phyloP scores from a whole-genome alignment of 2,329 filamentous ascomycete species.

The Diatrype stigma region DNA sequence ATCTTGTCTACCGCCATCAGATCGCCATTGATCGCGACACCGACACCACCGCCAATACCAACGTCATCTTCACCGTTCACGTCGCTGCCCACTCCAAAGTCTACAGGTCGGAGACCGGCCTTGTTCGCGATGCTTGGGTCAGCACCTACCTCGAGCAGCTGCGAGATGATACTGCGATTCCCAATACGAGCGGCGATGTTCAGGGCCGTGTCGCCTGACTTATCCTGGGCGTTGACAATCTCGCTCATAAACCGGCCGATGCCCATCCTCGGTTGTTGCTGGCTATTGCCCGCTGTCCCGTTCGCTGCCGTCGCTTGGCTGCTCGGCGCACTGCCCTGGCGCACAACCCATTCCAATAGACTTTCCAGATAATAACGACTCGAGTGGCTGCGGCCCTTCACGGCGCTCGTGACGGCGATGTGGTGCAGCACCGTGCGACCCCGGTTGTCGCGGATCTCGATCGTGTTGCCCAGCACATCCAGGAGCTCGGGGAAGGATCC shows the following conservation, averaged over 20 bases:
- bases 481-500: conserved; percentile 86
- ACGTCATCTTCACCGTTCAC: conserved; percentile 33
- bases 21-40: conserved; percentile 3
- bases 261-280: conserved; percentile 61
- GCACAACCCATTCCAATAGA: conserved; percentile 87
- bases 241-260: conserved; percentile 93
- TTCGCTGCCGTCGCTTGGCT: conserved; percentile 38
- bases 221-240: conserved; percentile 93
- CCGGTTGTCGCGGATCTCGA: conserved; percentile 84
- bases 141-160: conserved; percentile 89
- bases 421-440: conserved; percentile 92
- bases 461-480: conserved; percentile 82
- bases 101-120: conserved; percentile 81
- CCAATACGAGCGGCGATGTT: conserved; percentile 92
- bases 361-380: conserved; percentile 96
- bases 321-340: conserved; percentile 66
- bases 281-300: conserved; percentile 27
- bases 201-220: conserved; percentile 88
- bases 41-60: conserved; percentile 4
- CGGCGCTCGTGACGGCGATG: conserved; percentile 91
- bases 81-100: conserved; percentile 85
- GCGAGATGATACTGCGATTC: conserved; percentile 93
- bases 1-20: conserved; percentile 38
- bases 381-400: conserved; percentile 86
- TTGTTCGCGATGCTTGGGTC: conserved; percentile 90